Base-by-base conservation (phyloP, 1,284 basidiomycete genomes). In the Trichosporon ovoides region DNA sequence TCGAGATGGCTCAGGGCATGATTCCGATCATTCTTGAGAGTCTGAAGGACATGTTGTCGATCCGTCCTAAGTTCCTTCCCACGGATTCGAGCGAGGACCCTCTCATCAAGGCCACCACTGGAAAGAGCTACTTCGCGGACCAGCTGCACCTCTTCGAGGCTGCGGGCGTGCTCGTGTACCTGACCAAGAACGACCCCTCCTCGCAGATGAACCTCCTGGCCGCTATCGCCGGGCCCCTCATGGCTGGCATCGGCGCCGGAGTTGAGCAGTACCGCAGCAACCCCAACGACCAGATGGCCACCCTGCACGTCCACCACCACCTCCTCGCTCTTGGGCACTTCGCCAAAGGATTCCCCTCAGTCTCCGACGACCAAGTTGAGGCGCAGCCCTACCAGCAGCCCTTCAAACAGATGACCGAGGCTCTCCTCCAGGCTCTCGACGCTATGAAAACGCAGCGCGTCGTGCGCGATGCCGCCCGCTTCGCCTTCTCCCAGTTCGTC, bases 131-230 rank as follows among this genome's bases (percentile, higher is more conserved):
- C 56, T 96, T 97, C 73, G 89, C 95, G 69, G 86, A 91, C 34
- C 96, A 99, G 76, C 81, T 98, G 11, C 94, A 98, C 73, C 83
- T 99, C 10, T 98, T 93, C 73, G 97, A 99, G 78, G 87, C 91
- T 0, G 83, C 87, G 40, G 97, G 96, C 16, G 87, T 84, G 19
- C 82, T 98, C 38, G 83, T 92, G 56, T 78, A 91, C 48, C 80
- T 91, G 37, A 86, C 80, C 73, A 85, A 83, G 59, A 78, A 80
- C 9, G 79, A 82, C 37, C 82, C 87, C 0, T 83, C 87, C n/a
- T 84, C 88, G 66, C 88, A 91, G 65, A 82, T 87, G 7, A 78
- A 82, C 14, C 77, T 94, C 28, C 80, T 96, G 12, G 80, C 88
- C 52, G 88, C 88, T 0, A 81, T 94, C 57, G 87, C 90, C 35